Evolutionary conservation across 2,329 filamentous ascomycete species (phyloP).

Genomic region (Trematosphaeria pertusa): DNA sequence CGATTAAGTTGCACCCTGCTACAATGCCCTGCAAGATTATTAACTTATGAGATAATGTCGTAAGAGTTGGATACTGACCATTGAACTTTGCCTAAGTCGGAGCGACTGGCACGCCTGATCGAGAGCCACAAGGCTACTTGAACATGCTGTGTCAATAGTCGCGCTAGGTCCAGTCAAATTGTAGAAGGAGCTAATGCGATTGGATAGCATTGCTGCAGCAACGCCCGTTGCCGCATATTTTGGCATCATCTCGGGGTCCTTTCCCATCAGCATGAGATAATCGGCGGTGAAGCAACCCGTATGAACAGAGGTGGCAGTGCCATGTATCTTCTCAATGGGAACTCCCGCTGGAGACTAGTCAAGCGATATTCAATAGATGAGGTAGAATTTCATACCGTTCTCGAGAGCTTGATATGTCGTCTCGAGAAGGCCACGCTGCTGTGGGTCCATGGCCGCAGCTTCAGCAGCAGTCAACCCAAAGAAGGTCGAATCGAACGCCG

Average conservation of each 20-base stretch:
- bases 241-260: conserved; percentile 17
- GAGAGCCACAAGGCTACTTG: conserved; percentile 28
- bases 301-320: conserved; percentile 24
- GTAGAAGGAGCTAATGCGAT: conserved; percentile 33
- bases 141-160: conserved; percentile 38
- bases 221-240: conserved; percentile 14
- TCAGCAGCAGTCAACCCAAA: conserved; percentile 27
- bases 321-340: conserved; percentile 17
- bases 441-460: conserved; percentile 35
- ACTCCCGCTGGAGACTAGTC: conserved; percentile 20
- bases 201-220: conserved; percentile 10
- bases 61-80: conserved; percentile 19
- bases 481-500: conserved; percentile 30
- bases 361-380: not conserved
- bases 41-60: too few species aligned
- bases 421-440: conserved; percentile 34
- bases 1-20: conserved; percentile 21
- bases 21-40: not conserved
- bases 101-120: conserved; percentile 29
- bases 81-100: conserved; percentile 14
- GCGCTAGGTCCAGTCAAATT: conserved; percentile 32
- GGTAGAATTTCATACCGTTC: not conserved
- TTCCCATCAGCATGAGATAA: conserved; percentile 14
- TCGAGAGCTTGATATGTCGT: conserved; percentile 36
- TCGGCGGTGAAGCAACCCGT: conserved; percentile 21